A percentile compares a stretch with the other conserved stretches of the same genome.
Evolutionary conservation across 495 filamentous ascomycete genomes (phyloP).

Genomic region (Podospora conica): DNA sequence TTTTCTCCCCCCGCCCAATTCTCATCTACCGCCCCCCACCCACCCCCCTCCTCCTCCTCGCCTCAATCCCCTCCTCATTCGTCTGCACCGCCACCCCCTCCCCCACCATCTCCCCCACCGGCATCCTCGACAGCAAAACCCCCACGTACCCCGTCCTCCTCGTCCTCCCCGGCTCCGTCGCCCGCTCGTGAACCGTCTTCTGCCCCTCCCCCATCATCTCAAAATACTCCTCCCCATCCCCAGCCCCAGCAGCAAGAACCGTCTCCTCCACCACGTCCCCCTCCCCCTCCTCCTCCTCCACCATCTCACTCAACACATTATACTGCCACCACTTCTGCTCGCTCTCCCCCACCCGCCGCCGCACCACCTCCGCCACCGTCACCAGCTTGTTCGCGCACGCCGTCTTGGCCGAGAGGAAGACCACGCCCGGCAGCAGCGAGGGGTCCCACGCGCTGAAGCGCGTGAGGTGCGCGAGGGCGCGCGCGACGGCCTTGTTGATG

Average conservation of each 20-base stretch:
- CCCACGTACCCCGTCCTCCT: conserved; percentile 43
- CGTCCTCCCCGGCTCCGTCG: conserved; percentile 28
- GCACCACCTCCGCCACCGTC: conserved; percentile 58
- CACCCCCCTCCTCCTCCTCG: conserved; percentile 17
- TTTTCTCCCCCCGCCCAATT: not conserved
- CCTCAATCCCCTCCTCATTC: conserved; percentile 28
- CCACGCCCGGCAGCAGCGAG: conserved; percentile 24
- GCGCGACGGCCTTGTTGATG: conserved; percentile 49
- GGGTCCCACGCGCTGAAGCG: conserved; percentile 29
- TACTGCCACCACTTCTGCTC: conserved; percentile 59
- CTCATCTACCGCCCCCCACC: conserved; percentile 12
- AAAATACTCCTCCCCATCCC: conserved; percentile 41
- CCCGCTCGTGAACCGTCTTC: conserved; percentile 39
- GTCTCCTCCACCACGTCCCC: conserved; percentile 36
- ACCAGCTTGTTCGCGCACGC: conserved; percentile 52
- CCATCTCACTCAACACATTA: conserved; percentile 36
- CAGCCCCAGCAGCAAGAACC: conserved; percentile 20
- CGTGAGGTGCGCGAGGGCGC: conserved; percentile 35
- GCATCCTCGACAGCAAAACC: conserved; percentile 52
- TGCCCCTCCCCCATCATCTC: conserved; percentile 42
- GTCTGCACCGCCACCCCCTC: conserved; percentile 31
- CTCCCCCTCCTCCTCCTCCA: conserved; percentile 25
- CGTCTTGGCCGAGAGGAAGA: conserved; percentile 49
- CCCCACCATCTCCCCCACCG: conserved; percentile 44
- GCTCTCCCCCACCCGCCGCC: conserved; percentile 48